Evolutionary conservation across 2,329 filamentous ascomycete species (phyloP), one percentile per base, ranked within the genome.

Genomic region (Alternaria triticina): DNA sequence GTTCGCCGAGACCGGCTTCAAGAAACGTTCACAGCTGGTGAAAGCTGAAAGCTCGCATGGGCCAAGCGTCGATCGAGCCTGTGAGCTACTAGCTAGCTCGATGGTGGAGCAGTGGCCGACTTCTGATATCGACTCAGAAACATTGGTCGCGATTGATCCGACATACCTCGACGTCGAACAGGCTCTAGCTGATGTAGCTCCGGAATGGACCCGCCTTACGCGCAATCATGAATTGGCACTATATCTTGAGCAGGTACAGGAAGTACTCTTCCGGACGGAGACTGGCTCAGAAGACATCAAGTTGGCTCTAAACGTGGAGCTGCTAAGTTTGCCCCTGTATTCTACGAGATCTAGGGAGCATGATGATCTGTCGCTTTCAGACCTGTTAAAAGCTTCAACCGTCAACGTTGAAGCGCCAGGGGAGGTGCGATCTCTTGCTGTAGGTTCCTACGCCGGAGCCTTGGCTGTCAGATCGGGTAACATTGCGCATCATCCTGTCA

Each of bases 201-300:
- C 80, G 0, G 83, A 86, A 54, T 89, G 86, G 86, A 64, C 74
- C 5, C 80, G 83, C 0, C 68, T 86, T 0, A 82, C 79, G n/a
- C 77, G 82, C 6, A 89, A 89, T 47, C 63, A 79, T 10, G 78
- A 85, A 27, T 77, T 88, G 1, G 81, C 78, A 0, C 45, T 71
- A 0, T 83, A 87, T 65, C 62, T 88, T 1, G 58, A 76, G 10
- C 46, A 79, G 25, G 81, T 86, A 0, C 85, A 88, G 56, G 6
- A 49, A 0, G 66, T 85, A 8, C 33, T 67, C 20, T 50, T 10
- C 17, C 51, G 8, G 9, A 17, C 12, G 17, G 23, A 43, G 13
- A 5, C 15, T 17, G n/a, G 7, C 12, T 23, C 40, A 10, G n/a
- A 22, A 10, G n/a, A 22, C 7, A 4, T 4, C n/a, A 8, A 50